Conservation (phyloP, 768 basidiomycete genomes). For the Galerina marginata region DNA sequence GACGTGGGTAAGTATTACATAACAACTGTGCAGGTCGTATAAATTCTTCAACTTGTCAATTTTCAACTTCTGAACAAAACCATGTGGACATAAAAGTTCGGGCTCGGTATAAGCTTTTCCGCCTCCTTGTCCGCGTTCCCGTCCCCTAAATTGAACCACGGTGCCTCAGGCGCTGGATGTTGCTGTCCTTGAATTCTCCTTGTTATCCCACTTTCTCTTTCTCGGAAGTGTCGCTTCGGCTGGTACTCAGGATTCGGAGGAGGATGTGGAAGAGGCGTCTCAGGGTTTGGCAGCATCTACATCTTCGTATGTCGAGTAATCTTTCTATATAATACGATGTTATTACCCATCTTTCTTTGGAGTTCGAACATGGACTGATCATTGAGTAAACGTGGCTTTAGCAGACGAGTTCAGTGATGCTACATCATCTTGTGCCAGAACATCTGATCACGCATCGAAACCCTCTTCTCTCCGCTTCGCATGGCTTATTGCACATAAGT, state of each 20-base stretch:
- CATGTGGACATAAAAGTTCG: constrained; percentile 92
- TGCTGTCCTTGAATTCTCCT: constrained; percentile 38
- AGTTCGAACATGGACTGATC: too few relatives aligned
- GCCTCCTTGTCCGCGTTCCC: constrained; percentile 95
- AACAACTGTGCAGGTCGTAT: constrained; percentile 38
- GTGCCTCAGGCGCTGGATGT: constrained; percentile 39
- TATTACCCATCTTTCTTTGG: too few relatives aligned
- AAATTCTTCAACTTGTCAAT: constrained; percentile 17
- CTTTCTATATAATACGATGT: constrained; percentile 17
- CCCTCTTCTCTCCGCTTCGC: not conserved
- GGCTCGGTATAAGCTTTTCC: constrained; percentile 79
- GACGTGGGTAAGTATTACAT: constrained; percentile 50
- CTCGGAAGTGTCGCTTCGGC: constrained; percentile 71
- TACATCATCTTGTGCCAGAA: not conserved
- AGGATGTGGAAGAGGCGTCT: constrained; percentile 34
- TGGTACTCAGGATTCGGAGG: constrained; percentile 70
- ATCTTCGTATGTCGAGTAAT: constrained; percentile 20
- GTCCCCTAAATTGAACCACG: constrained; percentile 73
- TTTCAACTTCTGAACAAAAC: constrained; percentile 63
- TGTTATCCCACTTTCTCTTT: constrained; percentile 50
- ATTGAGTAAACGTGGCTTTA: too few relatives aligned
- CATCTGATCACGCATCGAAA: not conserved
- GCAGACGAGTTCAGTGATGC: not conserved
- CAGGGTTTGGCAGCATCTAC: constrained; percentile 39
- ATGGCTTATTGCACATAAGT: too few relatives aligned